These are phyloP conservation scores for Exophiala xenobiotica DNA, from an alignment of 2,329 filamentous ascomycete species.

Conservation along the genomic window DNA sequence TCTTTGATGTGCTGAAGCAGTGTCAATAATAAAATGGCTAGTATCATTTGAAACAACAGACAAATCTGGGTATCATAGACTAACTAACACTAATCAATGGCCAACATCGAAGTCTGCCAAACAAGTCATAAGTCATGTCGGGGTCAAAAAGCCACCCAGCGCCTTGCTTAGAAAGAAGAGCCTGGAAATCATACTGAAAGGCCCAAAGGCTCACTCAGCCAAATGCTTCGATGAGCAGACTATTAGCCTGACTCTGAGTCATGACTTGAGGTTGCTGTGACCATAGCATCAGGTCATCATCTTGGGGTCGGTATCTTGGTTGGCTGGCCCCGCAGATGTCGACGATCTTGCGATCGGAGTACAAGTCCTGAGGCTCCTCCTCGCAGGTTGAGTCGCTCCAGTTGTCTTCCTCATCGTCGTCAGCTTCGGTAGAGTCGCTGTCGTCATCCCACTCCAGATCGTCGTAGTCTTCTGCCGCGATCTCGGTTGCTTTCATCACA, in stretches of 20 bases:
- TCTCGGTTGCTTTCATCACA: not conserved
- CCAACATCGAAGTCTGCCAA: not conserved
- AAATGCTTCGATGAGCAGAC: constrained; percentile 19
- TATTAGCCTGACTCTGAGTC: constrained; percentile 14
- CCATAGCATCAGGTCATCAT: constrained; percentile 22
- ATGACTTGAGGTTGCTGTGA: constrained; percentile 22
- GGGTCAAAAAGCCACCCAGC: not conserved
- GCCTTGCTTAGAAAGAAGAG: not conserved
- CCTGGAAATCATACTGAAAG: not conserved
- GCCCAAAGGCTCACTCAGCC: constrained; percentile 3
- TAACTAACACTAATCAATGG: not conserved
- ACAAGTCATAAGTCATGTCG: not conserved
- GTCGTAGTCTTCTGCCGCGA: not conserved
- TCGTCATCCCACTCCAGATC: constrained; percentile 8
- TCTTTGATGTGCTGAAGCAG: too few relatives aligned
- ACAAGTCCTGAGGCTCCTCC: constrained; percentile 1
- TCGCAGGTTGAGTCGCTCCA: constrained; percentile 20
- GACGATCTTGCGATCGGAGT: constrained; percentile 1
- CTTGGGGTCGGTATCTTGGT: not conserved
- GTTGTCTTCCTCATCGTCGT: constrained; percentile 10
- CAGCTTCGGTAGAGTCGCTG: constrained; percentile 17
- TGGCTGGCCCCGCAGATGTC: not conserved
- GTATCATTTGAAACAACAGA: not conserved
- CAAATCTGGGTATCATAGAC: not conserved
- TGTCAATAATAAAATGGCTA: not conserved